Conservation (phyloP, 331 rosid species). For the Stylosanthes scabra region DNA sequence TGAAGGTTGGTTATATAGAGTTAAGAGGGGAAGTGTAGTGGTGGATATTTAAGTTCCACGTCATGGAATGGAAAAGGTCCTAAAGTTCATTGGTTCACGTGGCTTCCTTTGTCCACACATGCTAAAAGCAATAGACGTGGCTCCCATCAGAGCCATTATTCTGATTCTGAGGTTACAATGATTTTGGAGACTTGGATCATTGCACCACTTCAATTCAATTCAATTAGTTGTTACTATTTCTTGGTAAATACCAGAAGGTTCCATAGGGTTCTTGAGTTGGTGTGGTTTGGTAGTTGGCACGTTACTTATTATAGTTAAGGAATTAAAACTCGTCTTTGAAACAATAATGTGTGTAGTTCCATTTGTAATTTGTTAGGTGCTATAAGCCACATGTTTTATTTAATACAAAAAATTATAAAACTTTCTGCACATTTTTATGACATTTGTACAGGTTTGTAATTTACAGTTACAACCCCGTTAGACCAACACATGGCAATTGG, state of each 20-base stretch:
- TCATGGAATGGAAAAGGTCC: constrained; percentile 4
- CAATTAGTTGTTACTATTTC: not conserved
- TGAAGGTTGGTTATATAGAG: constrained; percentile 41
- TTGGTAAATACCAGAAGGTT: constrained; percentile 23
- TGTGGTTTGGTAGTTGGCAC: not conserved
- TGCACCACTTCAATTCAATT: not conserved
- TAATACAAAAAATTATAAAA: not conserved
- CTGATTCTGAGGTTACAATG: constrained; percentile 33
- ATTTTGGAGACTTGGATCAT: not conserved
- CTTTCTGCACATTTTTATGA: not conserved
- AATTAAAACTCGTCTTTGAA: constrained; percentile 8
- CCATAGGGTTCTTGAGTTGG: not conserved
- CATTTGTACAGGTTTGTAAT: too few relatives aligned
- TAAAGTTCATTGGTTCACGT: constrained; percentile 50
- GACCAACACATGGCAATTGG: not conserved
- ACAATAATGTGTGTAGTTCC: not conserved
- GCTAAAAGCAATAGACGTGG: constrained; percentile 46
- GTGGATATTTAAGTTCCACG: constrained; percentile 57
- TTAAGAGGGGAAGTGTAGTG: constrained; percentile 24
- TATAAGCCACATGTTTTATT: not conserved
- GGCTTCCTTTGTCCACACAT: constrained; percentile 53
- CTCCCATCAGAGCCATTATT: constrained; percentile 31
- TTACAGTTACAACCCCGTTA: not conserved
- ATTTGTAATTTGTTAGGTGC: not conserved
- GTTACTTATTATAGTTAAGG: not conserved